Percentiles rank a stretch among this genome's conserved stretches.
Evolutionary conservation across 2,329 filamentous ascomycete genomes (phyloP).

Genomic region (Helotiales sp.): DNA sequence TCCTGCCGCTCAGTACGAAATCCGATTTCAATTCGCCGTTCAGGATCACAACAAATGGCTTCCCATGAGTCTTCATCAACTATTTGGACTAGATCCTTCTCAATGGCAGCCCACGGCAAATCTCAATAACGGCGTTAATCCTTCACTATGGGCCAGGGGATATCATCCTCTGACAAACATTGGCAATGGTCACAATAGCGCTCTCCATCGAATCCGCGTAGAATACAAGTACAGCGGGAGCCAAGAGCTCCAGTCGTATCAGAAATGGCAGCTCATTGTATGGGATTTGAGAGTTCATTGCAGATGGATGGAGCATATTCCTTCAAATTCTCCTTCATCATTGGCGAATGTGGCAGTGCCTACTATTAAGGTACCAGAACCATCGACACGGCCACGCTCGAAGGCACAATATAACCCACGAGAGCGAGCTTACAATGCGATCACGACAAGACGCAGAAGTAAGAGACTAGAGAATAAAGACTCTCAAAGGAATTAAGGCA

Average conservation of each 20-base stretch:
- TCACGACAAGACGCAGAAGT: not conserved
- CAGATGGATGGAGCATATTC: not conserved
- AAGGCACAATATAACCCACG: constrained; percentile 2
- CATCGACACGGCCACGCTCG: not conserved
- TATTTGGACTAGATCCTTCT: constrained; percentile 5
- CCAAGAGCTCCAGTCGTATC: not conserved
- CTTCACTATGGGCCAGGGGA: constrained; percentile 4
- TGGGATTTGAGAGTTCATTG: constrained; percentile 5
- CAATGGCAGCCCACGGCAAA: constrained; percentile 2
- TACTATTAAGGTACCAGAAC: constrained; percentile 2
- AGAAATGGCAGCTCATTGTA: not conserved
- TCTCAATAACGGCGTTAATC: not conserved
- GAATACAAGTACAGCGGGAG: not conserved
- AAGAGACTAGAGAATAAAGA: constrained; percentile 5
- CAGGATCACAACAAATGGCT: constrained; percentile 4
- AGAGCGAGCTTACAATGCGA: not conserved
- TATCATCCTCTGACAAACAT: not conserved
- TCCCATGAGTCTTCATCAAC: constrained; percentile 4
- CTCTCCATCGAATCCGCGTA: not conserved
- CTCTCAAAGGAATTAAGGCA: constrained; percentile 1
- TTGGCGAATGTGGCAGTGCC: constrained; percentile 1
- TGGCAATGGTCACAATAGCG: not conserved
- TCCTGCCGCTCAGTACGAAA: constrained; percentile 1
- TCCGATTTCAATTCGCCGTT: not conserved
- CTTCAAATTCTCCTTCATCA: not conserved